phyloP scores from a whole-genome alignment of 768 basidiomycete species.

The Hemileccinum rubropunctum region DNA sequence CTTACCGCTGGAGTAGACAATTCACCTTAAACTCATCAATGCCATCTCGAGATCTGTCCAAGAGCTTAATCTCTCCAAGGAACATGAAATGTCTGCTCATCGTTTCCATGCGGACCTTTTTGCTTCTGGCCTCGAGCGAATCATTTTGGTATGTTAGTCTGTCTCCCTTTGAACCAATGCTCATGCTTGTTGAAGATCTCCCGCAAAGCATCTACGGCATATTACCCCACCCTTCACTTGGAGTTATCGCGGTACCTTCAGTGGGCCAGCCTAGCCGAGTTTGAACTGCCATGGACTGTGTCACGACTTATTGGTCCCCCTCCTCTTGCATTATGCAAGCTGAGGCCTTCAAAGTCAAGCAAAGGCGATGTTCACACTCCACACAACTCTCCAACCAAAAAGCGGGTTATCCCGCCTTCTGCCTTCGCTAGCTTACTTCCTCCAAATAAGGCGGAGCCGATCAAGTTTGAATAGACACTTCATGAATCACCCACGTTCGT shows the following conservation, averaged over 20 bases:
- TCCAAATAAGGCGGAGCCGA: conserved; percentile 42
- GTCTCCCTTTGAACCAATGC: not conserved
- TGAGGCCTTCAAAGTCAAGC: conserved; percentile 14
- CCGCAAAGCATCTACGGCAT: conserved; percentile 90
- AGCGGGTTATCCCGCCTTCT: conserved; percentile 13
- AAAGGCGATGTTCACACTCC: conserved; percentile 16
- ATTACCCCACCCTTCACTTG: conserved; percentile 93
- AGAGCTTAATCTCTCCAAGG: conserved; percentile 61
- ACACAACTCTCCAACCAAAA: conserved; percentile 25
- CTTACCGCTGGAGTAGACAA: conserved; percentile 53
- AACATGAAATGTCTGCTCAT: conserved; percentile 73
- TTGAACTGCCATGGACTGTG: conserved; percentile 79
- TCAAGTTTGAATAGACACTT: conserved; percentile 36
- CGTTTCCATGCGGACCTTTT: conserved; percentile 86
- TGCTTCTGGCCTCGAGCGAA: conserved; percentile 87
- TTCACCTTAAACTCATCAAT: conserved; percentile 86
- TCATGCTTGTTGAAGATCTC: conserved; percentile 58
- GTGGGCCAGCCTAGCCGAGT: conserved; percentile 60
- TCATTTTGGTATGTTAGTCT: conserved; percentile 66
- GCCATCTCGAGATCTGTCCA: conserved; percentile 65
- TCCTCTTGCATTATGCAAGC: conserved; percentile 58
- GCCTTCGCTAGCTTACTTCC: conserved; percentile 34
- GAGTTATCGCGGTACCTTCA: conserved; percentile 88
- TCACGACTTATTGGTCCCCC: conserved; percentile 78
- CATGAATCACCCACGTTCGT: not conserved